These are phyloP conservation scores for Stylosanthes scabra DNA, from an alignment of 331 rosid species.

Conservation along the genomic window DNA sequence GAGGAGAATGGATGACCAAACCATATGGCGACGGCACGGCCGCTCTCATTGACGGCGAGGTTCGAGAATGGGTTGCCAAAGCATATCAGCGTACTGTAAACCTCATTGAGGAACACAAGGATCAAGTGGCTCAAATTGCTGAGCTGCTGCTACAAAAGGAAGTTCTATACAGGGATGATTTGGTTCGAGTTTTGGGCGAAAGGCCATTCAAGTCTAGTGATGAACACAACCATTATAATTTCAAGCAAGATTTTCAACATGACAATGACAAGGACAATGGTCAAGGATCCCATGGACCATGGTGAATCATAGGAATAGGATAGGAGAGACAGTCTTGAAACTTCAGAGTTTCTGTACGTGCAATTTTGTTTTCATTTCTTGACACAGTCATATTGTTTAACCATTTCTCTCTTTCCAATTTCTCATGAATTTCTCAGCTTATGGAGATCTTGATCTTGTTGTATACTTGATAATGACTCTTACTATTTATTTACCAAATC, in stretches of 20 bases:
- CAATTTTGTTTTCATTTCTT: neutral
- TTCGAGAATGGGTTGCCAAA: slow-evolving; percentile 78
- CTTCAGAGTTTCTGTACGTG: slow-evolving; percentile 49
- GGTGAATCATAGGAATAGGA: neutral
- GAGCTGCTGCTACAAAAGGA: slow-evolving; percentile 91
- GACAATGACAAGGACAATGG: slow-evolving; percentile 46
- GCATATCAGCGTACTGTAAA: slow-evolving; percentile 68
- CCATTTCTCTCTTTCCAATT: too few species aligned
- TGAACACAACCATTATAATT: slow-evolving; percentile 70
- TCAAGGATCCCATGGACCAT: neutral
- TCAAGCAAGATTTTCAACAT: slow-evolving; percentile 64
- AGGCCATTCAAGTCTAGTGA: slow-evolving; percentile 71
- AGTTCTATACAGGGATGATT: slow-evolving; percentile 83
- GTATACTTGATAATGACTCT: neutral
- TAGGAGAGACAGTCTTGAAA: slow-evolving; percentile 63
- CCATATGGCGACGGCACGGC: slow-evolving; percentile 86
- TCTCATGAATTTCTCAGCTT: too few species aligned
- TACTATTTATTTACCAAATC: too few species aligned
- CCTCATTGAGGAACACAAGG: slow-evolving; percentile 77
- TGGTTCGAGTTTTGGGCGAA: slow-evolving; percentile 67
- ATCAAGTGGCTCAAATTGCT: slow-evolving; percentile 71
- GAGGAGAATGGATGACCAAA: slow-evolving; percentile 64
- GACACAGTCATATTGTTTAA: neutral
- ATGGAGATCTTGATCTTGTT: neutral
- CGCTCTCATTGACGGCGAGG: slow-evolving; percentile 77